Base-by-base conservation (phyloP, 2,329 filamentous ascomycete genomes). In the Aspergillus fructus region DNA sequence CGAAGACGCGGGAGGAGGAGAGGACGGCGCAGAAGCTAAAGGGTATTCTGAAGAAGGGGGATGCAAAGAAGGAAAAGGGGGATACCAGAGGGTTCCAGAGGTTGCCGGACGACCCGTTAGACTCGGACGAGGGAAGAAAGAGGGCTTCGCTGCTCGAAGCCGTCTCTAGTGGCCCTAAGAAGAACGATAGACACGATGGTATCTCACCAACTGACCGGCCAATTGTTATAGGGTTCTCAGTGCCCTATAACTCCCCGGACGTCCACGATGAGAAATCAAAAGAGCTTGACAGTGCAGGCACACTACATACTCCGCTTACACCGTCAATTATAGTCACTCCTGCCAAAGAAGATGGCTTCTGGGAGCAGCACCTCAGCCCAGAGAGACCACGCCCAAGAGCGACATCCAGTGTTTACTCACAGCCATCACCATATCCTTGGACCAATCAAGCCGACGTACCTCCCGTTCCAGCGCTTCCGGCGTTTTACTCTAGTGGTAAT, bases 281-380 rank as follows among this genome's bases (percentile, higher is more conserved):
- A 55, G 71, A 68, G 27, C 50, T 62, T 13, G 69, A 74, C 34
- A 67, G 68, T 58, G 61, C 66, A 27, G 62, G 65, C 6, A 68
- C 64, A 27, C 67, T 68, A 53, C 63, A 63, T 12, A 76, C 75
- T 3, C 76, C 77, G 1, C 67, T 71, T 17, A 79, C 78, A 1
- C 78, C 78, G 4, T 74, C 74, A 1, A 80, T 80, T 43, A 63
- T 80, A 15, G 68, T 81, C 15, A 81, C 78, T 0, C 76, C 78
- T 4, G 77, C 78, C 9, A 68, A 69, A 40, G 74, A 78, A 23
- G 69, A 74, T 42, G 66, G 67, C 4, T 69, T 68, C 2, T 78
- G 76, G 76, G 63, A 67, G 19, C 63, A 67, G 19, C 63, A 60
- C 11, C 51, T 69, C 66, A 66, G 30, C 60, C 63, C 1, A 66